Evolutionary conservation across 2,329 filamentous ascomycete genomes (phyloP), one percentile per base, ranked within the genome.

Genomic region (Phialophora expanda): DNA sequence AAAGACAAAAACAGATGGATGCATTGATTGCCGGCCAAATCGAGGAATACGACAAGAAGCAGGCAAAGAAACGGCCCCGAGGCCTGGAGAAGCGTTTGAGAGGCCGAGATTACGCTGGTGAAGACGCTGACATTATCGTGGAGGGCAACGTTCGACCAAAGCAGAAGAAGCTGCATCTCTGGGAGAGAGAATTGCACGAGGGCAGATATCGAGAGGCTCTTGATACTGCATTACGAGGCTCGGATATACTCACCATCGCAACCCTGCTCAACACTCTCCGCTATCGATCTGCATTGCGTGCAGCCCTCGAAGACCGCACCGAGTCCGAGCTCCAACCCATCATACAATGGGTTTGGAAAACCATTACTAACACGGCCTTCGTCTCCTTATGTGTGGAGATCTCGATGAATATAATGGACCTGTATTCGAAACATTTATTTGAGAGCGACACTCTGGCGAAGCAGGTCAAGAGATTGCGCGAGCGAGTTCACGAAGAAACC

Each of bases 41-140:
- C 63, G 92, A 91, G 62, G 85, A 89, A 62, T 90, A 92, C 75
- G 93, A 96, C 75, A 86, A 86, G 53, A 85, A 87, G 74, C 85
- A 87, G 70, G 86, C 86, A 64, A 87, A 90, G 74, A 83, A 85
- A 74, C 81, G 83, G 56, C 81, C 85, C 2, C 81, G 85, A 51
- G 85, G 87, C 12, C 84, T 85, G 79, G 86, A 89, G 67, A 87
- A 86, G 73, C 84, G 84, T 44, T 77, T 87, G 22, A 82, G 88
- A 65, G 89, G 89, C 20, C 88, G 93, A 66, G 92, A 97, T 74
- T 90, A 93, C 74, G 85, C 90, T 22, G 93, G 92, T 70, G 92
- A 96, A 77, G 90, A 89, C 53, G 90, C 89, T 26, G 93, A 97
- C 75, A 93, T 97, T 61, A 86, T 97, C 72, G 93, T 98, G 73